A percentile compares a stretch with the other conserved stretches of the same genome.
Evolutionary conservation across 2,329 filamentous ascomycete species (phyloP).

Genomic region (Diaporthe sp.): DNA sequence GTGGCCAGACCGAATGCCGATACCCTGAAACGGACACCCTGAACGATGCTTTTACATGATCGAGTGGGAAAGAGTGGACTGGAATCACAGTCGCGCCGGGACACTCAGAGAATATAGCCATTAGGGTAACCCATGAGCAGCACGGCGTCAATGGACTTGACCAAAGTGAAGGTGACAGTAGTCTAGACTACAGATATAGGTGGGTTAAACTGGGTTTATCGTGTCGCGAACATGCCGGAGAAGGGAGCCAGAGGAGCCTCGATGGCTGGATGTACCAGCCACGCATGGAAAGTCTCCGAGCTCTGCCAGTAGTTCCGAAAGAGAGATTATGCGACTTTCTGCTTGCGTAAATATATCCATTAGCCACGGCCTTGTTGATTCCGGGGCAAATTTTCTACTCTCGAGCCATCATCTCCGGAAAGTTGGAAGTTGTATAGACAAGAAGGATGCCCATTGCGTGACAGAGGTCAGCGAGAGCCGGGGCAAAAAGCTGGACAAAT

Average conservation of each 20-base stretch:
- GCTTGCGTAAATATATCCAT: no score
- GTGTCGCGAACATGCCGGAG: background rate
- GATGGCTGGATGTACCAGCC: background rate
- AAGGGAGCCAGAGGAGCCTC: background rate
- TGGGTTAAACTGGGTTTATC: background rate
- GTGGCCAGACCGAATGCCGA: background rate
- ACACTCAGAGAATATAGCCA: no score
- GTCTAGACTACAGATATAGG: no score
- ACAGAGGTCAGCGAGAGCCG: no score
- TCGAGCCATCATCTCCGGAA: background rate
- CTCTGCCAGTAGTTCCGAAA: background rate
- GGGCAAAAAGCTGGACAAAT: background rate
- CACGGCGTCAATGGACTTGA: background rate
- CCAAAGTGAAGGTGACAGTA: background rate
- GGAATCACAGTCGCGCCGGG: background rate
- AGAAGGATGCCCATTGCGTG: no score
- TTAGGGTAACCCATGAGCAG: no score
- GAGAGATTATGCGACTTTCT: background rate
- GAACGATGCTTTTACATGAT: background rate
- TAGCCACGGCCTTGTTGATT: background rate
- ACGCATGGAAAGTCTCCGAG: background rate
- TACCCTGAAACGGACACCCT: background rate
- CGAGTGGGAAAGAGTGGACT: background rate
- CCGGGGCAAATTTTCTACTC: no score
- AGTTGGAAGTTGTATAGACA: no score